Conservation (phyloP, 139 green algal genomes). For the Edaphochlamys debaryana region DNA sequence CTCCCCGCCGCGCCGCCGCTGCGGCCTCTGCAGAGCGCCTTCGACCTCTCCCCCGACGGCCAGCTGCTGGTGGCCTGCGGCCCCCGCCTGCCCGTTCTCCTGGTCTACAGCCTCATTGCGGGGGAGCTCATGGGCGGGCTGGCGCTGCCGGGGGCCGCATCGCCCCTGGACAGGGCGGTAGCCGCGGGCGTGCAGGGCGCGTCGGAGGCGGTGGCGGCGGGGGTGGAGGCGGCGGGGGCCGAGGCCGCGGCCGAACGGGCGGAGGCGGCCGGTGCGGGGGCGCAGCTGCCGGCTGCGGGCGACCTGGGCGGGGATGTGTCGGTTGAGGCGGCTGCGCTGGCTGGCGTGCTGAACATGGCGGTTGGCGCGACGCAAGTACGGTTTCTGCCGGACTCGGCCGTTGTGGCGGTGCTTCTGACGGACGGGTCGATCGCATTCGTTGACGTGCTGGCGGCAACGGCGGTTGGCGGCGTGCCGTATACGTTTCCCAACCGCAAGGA, state of each 20-base stretch:
- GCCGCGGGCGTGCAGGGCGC: no score
- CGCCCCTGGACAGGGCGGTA: neutral
- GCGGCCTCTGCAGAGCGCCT: conserved; percentile 27
- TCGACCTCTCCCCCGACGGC: conserved; percentile 46
- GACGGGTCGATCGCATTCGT: conserved; percentile 55
- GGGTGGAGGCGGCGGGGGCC: neutral
- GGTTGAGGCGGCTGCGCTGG: conserved; percentile 7
- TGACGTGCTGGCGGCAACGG: conserved; percentile 18
- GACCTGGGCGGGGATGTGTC: neutral
- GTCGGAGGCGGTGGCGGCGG: neutral
- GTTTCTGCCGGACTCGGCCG: conserved; percentile 49
- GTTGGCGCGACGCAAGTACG: conserved; percentile 28
- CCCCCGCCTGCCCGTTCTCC: conserved; percentile 33
- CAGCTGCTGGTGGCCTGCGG: conserved; percentile 41
- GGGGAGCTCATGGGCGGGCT: conserved; percentile 40
- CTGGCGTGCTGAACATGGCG: conserved; percentile 7
- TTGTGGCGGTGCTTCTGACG: conserved; percentile 51
- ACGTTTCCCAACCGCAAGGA: conserved; percentile 39
- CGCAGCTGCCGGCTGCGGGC: neutral
- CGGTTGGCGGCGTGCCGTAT: conserved; percentile 27
- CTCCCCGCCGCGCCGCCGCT: conserved; percentile 28
- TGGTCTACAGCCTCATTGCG: conserved; percentile 41
- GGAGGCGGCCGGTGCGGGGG: neutral
- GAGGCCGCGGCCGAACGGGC: neutral
- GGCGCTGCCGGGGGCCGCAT: conserved; percentile 5